These are phyloP conservation scores for Echinosophora koreensis DNA, from an alignment of 306 rosid genomes.

Conservation along the genomic window DNA sequence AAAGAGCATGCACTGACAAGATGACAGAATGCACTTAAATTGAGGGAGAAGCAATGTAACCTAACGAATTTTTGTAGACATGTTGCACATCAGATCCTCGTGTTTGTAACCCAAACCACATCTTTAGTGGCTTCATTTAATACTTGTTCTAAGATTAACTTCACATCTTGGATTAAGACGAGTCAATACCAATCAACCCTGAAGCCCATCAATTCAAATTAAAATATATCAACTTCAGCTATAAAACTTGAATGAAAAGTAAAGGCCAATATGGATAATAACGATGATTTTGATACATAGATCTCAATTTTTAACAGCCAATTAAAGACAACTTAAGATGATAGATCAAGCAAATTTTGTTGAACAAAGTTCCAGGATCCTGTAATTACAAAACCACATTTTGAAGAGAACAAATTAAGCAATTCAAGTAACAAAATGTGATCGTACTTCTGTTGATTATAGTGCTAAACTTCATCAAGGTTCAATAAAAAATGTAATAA, in stretches of 20 bases:
- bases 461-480: slow-evolving; percentile 11
- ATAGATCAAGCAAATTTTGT: not conserved
- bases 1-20: not conserved
- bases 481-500: not conserved
- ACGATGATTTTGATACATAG: too few relatives aligned
- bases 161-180: too few relatives aligned
- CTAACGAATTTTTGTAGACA: slow-evolving; percentile 10
- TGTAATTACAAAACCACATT: not conserved
- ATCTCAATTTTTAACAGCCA: slow-evolving; percentile 10
- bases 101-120: too few relatives aligned
- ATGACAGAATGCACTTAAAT: not conserved
- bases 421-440: not conserved
- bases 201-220: not conserved
- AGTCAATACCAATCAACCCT: too few relatives aligned
- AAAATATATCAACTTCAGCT: slow-evolving; percentile 8
- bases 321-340: not conserved
- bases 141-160: too few relatives aligned
- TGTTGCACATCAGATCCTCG: not conserved
- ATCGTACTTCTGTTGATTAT: not conserved
- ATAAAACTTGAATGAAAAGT: not conserved
- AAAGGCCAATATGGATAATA: not conserved
- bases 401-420: not conserved
- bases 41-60: slow-evolving; percentile 32
- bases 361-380: not conserved
- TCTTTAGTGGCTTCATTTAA: too few relatives aligned